A percentile compares a stretch with the other conserved stretches of the same genome.
Evolutionary conservation across 2,329 filamentous ascomycete species (phyloP).

Genomic region (Aspergillus japonicus): DNA sequence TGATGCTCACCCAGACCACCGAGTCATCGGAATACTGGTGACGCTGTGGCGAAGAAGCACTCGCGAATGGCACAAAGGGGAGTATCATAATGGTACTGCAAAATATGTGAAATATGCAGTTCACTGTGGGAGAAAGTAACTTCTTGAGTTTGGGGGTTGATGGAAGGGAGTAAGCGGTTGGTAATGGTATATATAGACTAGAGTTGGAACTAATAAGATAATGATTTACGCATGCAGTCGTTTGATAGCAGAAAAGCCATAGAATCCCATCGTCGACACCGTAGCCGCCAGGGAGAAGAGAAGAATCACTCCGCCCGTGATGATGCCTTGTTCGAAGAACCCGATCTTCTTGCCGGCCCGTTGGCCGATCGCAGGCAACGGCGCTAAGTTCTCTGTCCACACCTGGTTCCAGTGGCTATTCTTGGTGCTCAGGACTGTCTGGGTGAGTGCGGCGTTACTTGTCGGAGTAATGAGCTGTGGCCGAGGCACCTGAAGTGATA

Average conservation of each 20-base stretch:
- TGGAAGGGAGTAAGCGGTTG: no score
- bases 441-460: constrained; percentile 12
- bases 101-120: no score
- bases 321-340: constrained; percentile 52
- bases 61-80: not conserved
- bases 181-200: not conserved
- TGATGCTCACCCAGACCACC: not conserved
- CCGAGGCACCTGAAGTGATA: constrained; percentile 47
- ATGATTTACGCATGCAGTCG: constrained; percentile 3
- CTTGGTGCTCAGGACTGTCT: constrained; percentile 16
- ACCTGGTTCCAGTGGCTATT: constrained; percentile 19
- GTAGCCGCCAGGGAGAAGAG: constrained; percentile 23
- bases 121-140: no score
- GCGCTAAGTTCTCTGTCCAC: constrained; percentile 34
- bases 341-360: constrained; percentile 37
- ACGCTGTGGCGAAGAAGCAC: not conserved
- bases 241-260: constrained; percentile 22
- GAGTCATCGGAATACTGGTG: not conserved
- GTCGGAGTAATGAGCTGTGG: constrained; percentile 43
- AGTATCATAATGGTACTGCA: not conserved
- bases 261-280: constrained; percentile 26
- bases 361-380: constrained; percentile 32
- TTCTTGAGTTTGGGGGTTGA: no score
- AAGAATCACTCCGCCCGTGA: constrained; percentile 31
- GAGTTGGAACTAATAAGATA: not conserved